These are phyloP conservation scores for Limonomyces culmigenus DNA, from an alignment of 1,284 basidiomycete genomes.

Conservation along the genomic window DNA sequence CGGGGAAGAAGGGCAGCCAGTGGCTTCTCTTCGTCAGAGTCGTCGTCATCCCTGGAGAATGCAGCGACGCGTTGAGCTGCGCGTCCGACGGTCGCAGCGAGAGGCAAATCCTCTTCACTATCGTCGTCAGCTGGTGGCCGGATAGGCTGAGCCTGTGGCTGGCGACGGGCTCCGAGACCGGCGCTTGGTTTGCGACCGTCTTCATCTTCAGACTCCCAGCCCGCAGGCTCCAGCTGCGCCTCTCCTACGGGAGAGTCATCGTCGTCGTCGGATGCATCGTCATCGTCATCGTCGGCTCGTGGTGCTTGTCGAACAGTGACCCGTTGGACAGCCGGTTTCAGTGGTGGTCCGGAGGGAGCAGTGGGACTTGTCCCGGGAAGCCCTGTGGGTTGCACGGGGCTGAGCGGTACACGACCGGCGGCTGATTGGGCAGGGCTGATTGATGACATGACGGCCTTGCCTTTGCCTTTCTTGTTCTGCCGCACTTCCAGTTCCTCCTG, in stretches of 20 bases:
- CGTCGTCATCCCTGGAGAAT: constrained; percentile 16
- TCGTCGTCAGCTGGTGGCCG: constrained; percentile 18
- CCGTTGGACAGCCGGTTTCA: no score
- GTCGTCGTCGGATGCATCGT: not conserved
- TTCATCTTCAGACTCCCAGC: not conserved
- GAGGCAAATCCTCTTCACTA: constrained; percentile 52
- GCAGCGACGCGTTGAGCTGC: constrained; percentile 24
- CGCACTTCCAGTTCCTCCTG: no score
- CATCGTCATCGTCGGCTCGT: not conserved
- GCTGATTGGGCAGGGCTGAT: no score
- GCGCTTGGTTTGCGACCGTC: not conserved
- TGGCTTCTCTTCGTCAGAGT: constrained; percentile 62
- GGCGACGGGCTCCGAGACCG: not conserved
- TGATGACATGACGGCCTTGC: no score
- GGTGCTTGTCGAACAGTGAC: no score
- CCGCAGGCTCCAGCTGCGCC: not conserved
- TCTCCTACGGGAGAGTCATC: not conserved
- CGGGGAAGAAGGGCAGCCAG: constrained; percentile 42
- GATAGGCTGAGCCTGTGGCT: not conserved
- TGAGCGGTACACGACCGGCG: no score
- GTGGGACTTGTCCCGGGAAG: no score
- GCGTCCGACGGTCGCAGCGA: constrained; percentile 42
- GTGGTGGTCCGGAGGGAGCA: no score
- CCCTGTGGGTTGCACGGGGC: no score
- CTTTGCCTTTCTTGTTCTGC: constrained; percentile 27